Evolutionary conservation across 345 rosid genomes (phyloP).

Genomic region (Euphorbia pulcherrima): DNA sequence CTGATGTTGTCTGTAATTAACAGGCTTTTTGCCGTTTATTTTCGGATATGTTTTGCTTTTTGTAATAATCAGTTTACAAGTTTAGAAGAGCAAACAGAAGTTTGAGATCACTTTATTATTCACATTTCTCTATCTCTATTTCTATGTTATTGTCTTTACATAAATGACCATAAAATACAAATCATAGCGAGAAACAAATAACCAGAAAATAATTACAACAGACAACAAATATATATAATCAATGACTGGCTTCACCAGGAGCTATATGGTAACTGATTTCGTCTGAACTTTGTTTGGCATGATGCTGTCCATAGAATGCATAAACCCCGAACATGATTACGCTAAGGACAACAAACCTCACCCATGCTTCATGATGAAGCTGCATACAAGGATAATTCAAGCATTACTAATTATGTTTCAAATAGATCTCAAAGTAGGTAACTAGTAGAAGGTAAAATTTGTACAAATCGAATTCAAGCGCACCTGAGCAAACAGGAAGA

Average conservation of each 20-base stretch:
- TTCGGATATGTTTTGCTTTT: background rate
- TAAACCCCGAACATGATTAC: slow-evolving; percentile 51
- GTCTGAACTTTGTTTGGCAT: slow-evolving; percentile 59
- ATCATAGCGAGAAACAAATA: background rate
- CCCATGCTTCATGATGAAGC: slow-evolving; percentile 94
- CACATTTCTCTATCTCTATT: background rate
- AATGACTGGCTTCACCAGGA: slow-evolving; percentile 36
- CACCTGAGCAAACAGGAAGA: slow-evolving; percentile 96
- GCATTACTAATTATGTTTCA: slow-evolving; percentile 1
- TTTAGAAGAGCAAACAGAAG: background rate
- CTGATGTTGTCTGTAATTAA: slow-evolving; percentile 84
- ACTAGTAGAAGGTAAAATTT: background rate
- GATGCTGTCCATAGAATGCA: slow-evolving; percentile 80
- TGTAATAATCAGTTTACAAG: background rate
- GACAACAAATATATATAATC: background rate
- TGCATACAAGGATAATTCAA: slow-evolving; percentile 30
- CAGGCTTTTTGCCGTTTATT: background rate
- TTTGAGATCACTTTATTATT: background rate
- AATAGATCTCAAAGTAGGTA: background rate
- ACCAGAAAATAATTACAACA: background rate
- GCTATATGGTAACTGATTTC: slow-evolving; percentile 56
- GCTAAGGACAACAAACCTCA: slow-evolving; percentile 69
- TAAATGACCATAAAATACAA: background rate
- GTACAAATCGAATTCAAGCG: background rate
- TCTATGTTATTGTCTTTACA: background rate